Evolutionary conservation across 164 flowering plant species (phyloP), one percentile per base, ranked within the genome.

Genomic region (grape (Vitis vinifera)): DNA sequence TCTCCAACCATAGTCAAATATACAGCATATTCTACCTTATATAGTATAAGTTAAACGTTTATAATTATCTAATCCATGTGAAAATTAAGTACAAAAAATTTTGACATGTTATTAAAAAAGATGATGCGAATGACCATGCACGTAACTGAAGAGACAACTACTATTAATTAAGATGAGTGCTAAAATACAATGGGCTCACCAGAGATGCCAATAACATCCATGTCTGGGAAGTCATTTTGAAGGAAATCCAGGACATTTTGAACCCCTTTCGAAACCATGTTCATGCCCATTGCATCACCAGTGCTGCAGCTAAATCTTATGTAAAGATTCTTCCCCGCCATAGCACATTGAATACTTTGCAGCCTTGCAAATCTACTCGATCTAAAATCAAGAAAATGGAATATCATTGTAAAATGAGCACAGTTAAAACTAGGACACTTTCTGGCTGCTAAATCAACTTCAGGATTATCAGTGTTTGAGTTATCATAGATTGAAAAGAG

Each of bases 231-330:
- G 68, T 89, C 93, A 51, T 10, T 75, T 56, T 79, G 87, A 62
- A 93, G 97, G 79, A 82, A 91, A 68, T 88, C 93, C 58, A 92
- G 68, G 12, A 92, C 98, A 63, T 92, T 92, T 71, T 92, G 96
- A 16, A 92, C 97, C 37, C 96, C 96, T 79, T 92, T 92, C 9
- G 97, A 92, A 8, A 90, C 96, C 95, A 92, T 92, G 82, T 92
- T 92, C 97, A 92, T 92, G 58, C 97, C 97, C 97, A 92, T 92
- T 14, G 98, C 98, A 78, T 93, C 98, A 0, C 98, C 98, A 0
- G 98, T 93, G 68, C 90, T 83, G 79, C 97, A 93, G 68, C 68
- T 78, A 75, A 93, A 89, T 77, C 94, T 83, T 55, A 88, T 74
- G 74, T 88, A 91, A 1, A 91, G 76, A 75, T 89, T 91, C 81